Evolutionary conservation across 2,329 filamentous ascomycete species (phyloP), one percentile per base, ranked within the genome.

Genomic region (Penicillium hordei): DNA sequence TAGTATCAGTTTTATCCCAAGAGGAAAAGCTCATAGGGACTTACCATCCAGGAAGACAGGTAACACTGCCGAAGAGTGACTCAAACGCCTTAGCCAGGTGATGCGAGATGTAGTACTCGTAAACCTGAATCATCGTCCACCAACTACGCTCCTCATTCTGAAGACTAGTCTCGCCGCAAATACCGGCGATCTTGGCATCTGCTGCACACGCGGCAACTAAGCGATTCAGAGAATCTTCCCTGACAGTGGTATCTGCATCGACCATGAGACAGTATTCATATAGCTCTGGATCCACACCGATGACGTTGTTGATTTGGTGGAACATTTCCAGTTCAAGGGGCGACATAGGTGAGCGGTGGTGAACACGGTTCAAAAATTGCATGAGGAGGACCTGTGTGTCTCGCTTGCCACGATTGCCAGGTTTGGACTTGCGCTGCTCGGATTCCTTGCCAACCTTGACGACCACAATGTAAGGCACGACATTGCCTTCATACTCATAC

Each of bases 81-180:
- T 99, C 94, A 72, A 99, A 99, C 61, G 94, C 91, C 80, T 99
- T 99, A 53, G 94, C 83, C 74, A 99, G 80, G 77, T 99, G 90
- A 82, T 99, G 94, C 31, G 94, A 97, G 72, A 99, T 99, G 76
- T 93, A 99, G 81, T 99, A 99, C 76, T 99, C 94, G 79, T 99
- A 99, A 64, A 99, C 94, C 75, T 99, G 94, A 70, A 99, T 99
- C 94, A 99, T 99, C 13, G 94, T 99, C 91, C 91, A 96, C 92
- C 93, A 97, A 69, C 88, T 93, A 65, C 88, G 85, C 68, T 97
- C 91, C 74, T 97, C 93, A 70, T 99, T 99, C 73, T 97, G 90
- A 69, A 99, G 82, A 75, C 89, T 94, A 1, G 94, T 99, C 75
- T 99, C 94, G 72, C 94, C 94, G 74, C 94, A 99, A 61, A 97